These are phyloP conservation scores for Phytophthora colocasiae DNA, from an alignment of 352 stramenopile species.

Conservation along the genomic window DNA sequence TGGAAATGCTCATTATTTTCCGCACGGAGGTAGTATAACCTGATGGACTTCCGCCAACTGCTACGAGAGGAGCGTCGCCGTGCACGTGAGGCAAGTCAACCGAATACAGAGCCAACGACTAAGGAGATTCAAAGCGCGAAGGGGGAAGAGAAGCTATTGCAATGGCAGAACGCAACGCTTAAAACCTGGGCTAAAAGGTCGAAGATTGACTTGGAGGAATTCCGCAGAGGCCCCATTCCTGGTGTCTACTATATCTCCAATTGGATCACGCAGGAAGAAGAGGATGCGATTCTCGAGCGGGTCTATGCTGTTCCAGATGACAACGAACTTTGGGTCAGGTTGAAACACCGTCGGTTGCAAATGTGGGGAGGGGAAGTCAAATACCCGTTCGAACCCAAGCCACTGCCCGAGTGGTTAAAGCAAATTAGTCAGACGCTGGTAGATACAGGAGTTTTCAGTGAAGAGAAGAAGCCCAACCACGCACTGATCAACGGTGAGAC, in stretches of 20 bases:
- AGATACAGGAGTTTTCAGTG: constrained; percentile 55
- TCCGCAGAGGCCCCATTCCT: constrained; percentile 44
- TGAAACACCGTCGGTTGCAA: constrained; percentile 72
- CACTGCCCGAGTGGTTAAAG: constrained; percentile 59
- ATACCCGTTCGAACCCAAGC: constrained; percentile 46
- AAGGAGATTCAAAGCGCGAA: neutral
- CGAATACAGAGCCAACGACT: neutral
- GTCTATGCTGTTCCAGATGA: constrained; percentile 56
- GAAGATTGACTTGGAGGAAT: constrained; percentile 43
- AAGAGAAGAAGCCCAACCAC: constrained; percentile 65
- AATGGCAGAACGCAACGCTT: constrained; percentile 24
- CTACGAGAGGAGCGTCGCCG: constrained; percentile 60
- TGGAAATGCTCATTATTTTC: too few species aligned
- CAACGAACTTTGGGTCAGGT: constrained; percentile 56
- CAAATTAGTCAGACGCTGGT: constrained; percentile 62
- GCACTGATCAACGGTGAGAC: constrained; percentile 72
- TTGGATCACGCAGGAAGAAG: constrained; percentile 67
- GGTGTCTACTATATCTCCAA: constrained; percentile 69
- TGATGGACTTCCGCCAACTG: constrained; percentile 64
- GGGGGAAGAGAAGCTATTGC: neutral
- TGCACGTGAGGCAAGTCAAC: constrained; percentile 28
- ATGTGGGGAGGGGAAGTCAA: constrained; percentile 78
- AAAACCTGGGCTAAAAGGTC: constrained; percentile 38
- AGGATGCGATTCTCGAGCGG: constrained; percentile 59
- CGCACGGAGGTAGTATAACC: too few species aligned